Conservation (phyloP, 2,329 filamentous ascomycete genomes). For the Apiospora hydei region DNA sequence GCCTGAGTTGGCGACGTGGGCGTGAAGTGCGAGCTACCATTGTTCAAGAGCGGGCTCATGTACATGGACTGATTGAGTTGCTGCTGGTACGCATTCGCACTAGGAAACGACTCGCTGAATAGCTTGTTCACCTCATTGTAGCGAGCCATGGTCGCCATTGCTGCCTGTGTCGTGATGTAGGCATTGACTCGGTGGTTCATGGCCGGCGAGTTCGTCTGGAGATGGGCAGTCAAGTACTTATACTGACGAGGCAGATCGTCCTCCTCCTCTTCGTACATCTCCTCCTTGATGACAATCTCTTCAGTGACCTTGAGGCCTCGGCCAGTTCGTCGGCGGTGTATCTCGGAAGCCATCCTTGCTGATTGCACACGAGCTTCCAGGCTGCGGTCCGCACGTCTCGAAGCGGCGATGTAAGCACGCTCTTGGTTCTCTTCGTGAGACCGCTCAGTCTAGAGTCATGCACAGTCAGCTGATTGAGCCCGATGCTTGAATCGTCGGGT, state of each 20-base stretch:
- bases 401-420: constrained; percentile 91
- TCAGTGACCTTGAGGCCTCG: constrained; percentile 82
- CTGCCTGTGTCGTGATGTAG: constrained; percentile 51
- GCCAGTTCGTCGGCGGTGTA: constrained; percentile 88
- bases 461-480: neutral
- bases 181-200: constrained; percentile 68
- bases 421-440: constrained; percentile 86
- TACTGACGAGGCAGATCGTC: constrained; percentile 77
- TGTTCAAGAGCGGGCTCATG: constrained; percentile 37
- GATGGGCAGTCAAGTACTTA: constrained; percentile 66
- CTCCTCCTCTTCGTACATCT: constrained; percentile 97
- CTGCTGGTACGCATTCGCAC: constrained; percentile 42
- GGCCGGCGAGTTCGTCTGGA: constrained; percentile 65
- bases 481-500: no score
- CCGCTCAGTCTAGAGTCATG: constrained; percentile 66
- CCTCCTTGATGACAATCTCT: constrained; percentile 86
- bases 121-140: constrained; percentile 55
- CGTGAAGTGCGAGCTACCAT: constrained; percentile 26
- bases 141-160: constrained; percentile 51
- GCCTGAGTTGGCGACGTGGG: constrained; percentile 27
- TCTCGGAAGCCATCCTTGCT: constrained; percentile 85
- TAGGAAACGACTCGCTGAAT: constrained; percentile 56
- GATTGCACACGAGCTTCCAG: constrained; percentile 89
- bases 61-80: constrained; percentile 39
- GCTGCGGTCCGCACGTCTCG: constrained; percentile 83